Conservation (phyloP, 2,329 filamentous ascomycete genomes). For the Penicillium janthinellum region DNA sequence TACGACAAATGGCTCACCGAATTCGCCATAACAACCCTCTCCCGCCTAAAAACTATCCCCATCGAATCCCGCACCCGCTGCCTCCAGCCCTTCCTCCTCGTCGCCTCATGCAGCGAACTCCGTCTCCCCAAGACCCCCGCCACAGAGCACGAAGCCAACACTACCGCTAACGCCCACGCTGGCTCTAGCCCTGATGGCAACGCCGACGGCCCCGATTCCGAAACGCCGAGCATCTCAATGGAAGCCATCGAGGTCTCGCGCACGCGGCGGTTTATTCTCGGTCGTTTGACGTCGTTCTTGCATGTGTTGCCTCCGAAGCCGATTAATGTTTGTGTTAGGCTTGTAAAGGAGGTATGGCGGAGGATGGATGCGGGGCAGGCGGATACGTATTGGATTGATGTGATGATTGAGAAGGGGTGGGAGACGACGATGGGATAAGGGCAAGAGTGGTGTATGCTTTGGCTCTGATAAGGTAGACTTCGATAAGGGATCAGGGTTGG, state of each 20-base stretch:
- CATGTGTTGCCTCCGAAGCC: conserved; percentile 56
- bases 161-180: neutral
- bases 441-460: neutral
- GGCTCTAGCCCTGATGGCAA: conserved; percentile 5
- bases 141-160: neutral
- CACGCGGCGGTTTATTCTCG: conserved; percentile 53
- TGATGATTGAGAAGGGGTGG: conserved; percentile 60
- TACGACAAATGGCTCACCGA: conserved; percentile 51
- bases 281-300: conserved; percentile 49
- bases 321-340: conserved; percentile 51
- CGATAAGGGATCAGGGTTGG: neutral
- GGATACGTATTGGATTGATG: conserved; percentile 58
- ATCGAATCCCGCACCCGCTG: conserved; percentile 57
- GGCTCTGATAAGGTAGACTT: neutral
- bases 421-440: conserved; percentile 56
- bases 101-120: conserved; percentile 55
- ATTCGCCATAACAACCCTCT: conserved; percentile 55
- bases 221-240: conserved; percentile 33
- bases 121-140: conserved; percentile 40
- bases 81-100: conserved; percentile 56
- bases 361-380: conserved; percentile 51
- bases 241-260: conserved; percentile 51
- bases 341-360: conserved; percentile 57
- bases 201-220: conserved; percentile 15
- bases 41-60: conserved; percentile 53